phyloP scores from a whole-genome alignment of 805 yeast species.

The Gaillardinia entomophila region DNA sequence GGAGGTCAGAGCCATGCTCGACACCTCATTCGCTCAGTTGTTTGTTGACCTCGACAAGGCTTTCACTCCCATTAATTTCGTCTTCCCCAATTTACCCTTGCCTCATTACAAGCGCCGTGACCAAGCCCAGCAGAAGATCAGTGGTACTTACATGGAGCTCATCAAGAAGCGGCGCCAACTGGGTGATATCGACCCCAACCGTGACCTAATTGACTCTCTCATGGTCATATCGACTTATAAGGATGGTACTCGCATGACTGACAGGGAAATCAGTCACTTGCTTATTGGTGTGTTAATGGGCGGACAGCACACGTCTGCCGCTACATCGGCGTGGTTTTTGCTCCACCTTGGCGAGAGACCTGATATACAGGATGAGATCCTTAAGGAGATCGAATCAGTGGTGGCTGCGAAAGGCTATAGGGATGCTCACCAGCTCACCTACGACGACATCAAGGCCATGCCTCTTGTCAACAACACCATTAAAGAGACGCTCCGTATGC shows the following conservation, averaged over 20 bases:
- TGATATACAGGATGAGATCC: conserved; percentile 76
- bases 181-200: conserved; percentile 67
- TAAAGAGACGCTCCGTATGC: conserved; percentile 92
- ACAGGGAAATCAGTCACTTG: conserved; percentile 88
- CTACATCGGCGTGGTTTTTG: conserved; percentile 93
- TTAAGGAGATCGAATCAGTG: conserved; percentile 64
- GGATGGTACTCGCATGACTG: conserved; percentile 93
- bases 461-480: conserved; percentile 76
- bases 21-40: conserved; percentile 75
- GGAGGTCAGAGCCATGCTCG: conserved; percentile 80
- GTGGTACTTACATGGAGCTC: conserved; percentile 73
- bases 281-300: conserved; percentile 97
- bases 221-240: conserved; percentile 80
- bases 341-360: conserved; percentile 87
- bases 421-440: conserved; percentile 52
- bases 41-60: conserved; percentile 94
- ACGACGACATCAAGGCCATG: conserved; percentile 79
- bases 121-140: conserved; percentile 75
- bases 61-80: conserved; percentile 92
- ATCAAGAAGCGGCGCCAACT: conserved; percentile 67
- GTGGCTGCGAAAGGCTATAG: conserved; percentile 43
- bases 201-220: conserved; percentile 86
- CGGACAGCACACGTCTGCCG: conserved; percentile 96
- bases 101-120: conserved; percentile 84
- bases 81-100: conserved; percentile 88